Evolutionary conservation across 2,329 filamentous ascomycete species (phyloP), one percentile per base, ranked within the genome.

Genomic region (Ploettnerulaceae sp.): DNA sequence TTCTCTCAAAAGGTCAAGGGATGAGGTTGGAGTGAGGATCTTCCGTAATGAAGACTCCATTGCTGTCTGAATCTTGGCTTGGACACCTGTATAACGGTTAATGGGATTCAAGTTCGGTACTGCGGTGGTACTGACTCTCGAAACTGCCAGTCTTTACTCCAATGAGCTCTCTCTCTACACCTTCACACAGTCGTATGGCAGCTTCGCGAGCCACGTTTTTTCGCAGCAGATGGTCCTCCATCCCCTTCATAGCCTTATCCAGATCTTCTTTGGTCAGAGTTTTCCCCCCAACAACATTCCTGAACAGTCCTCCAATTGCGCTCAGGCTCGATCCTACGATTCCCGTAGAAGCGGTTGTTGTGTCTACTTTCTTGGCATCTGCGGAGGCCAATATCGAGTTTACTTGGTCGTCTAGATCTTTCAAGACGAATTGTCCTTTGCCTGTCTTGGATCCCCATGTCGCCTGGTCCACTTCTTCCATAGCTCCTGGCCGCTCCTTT

Each of bases 171-270:
- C 85, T 83, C 66, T 96, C 86, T 5, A 98, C 91, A 41, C 89
- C 89, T 53, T 94, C 84, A 64, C 91, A 96, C 32, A 98, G 72
- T 43, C 93, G 85, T 24, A 95, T 77, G 1, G 91, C 93, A 12
- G 93, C 93, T 71, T 97, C 93, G 43, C 88, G 85, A 0, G 93
- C 93, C 21, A 98, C 90, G 61, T 98, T 98, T 73, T 98, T 98
- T 69, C 85, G 83, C 49, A 98, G 70, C 5, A 98, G 73, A 65
- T 97, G 91, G 47, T 95, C 89, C 64, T 96, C 89, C 89, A 98
- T 96, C 24, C 85, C 86, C 68, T 91, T 93, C 71, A 98, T 82
- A 2, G 93, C 87, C 66, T 94, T 95, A 52, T 89, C 85, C 17
- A 98, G 76, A 61, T 97, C 91, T 55, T 86, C 80, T 65, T 89